phyloP scores from a whole-genome alignment of 768 basidiomycete genomes.

The Mycena belliarum region DNA sequence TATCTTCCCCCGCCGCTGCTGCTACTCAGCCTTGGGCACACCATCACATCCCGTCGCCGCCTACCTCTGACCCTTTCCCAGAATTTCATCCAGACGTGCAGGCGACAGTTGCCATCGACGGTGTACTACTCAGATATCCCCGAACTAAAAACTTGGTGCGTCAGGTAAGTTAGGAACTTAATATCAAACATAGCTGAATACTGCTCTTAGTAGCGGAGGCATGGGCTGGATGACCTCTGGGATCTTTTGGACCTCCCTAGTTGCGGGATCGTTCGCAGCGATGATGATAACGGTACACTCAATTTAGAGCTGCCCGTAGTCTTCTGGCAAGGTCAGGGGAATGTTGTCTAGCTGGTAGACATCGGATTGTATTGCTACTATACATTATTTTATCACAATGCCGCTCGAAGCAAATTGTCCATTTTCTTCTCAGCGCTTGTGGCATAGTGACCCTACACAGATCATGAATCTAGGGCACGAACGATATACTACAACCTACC shows the following conservation, averaged over 20 bases:
- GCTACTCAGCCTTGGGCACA: neutral
- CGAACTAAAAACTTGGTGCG: constrained; percentile 12
- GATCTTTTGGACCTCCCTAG: constrained; percentile 16
- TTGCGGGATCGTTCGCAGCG: constrained; percentile 15
- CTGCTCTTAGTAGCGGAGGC: constrained; percentile 17
- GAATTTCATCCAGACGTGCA: neutral
- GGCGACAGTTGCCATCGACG: neutral
- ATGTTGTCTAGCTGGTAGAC: neutral
- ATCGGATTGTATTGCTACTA: no score
- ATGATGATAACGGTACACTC: neutral
- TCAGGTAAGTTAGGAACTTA: constrained; percentile 1
- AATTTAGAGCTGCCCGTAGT: constrained; percentile 10
- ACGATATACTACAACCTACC: constrained; percentile 33
- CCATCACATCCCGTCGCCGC: constrained; percentile 14
- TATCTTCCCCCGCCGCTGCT: neutral
- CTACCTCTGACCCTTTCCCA: constrained; percentile 13
- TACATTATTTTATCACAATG: neutral
- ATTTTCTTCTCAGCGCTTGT: neutral
- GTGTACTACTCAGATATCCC: constrained; percentile 8
- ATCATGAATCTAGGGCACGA: constrained; percentile 2
- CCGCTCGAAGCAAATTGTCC: constrained; percentile 26
- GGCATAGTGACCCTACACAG: no score
- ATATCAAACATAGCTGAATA: neutral
- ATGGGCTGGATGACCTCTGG: constrained; percentile 4
- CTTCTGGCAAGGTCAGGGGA: constrained; percentile 9